phyloP scores from a whole-genome alignment of 257 asterid species.

The Petunia secreta region DNA sequence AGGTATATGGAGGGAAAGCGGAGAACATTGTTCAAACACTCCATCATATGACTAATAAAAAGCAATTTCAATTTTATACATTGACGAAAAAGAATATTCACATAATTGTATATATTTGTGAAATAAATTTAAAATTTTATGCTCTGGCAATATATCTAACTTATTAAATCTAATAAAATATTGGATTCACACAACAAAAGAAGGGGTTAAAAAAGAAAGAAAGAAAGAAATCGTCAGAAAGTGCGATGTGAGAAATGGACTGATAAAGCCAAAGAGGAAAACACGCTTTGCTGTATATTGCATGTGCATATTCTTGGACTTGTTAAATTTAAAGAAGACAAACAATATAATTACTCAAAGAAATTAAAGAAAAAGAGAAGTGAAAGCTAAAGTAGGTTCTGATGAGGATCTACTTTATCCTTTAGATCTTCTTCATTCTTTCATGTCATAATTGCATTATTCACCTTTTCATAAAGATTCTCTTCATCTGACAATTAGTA shows the following conservation, averaged over 20 bases:
- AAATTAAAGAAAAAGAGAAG: conserved; percentile 24
- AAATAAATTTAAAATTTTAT: too few relatives aligned
- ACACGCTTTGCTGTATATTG: not conserved
- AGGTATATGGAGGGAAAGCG: too few relatives aligned
- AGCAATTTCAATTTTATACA: too few relatives aligned
- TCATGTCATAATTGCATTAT: conserved; percentile 32
- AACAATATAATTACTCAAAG: not conserved
- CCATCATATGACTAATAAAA: too few relatives aligned
- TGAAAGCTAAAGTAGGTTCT: conserved; percentile 34
- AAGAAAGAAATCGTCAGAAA: not conserved
- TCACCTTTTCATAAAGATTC: conserved; percentile 41
- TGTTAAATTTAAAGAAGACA: conserved; percentile 1
- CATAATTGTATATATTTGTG: too few relatives aligned
- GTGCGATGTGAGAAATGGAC: not conserved
- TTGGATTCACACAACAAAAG: too few relatives aligned
- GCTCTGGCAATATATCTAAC: too few relatives aligned
- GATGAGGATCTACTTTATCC: conserved; percentile 37
- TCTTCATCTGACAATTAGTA: conserved; percentile 27
- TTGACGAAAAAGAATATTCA: too few relatives aligned
- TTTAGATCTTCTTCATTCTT: conserved; percentile 37
- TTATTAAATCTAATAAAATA: too few relatives aligned
- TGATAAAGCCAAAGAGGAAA: not conserved
- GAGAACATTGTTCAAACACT: too few relatives aligned
- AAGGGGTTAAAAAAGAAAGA: too few relatives aligned
- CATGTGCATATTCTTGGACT: conserved; percentile 25